These are phyloP conservation scores for Rhodotorula sp. DNA, from an alignment of 1,284 basidiomycete species.

Conservation along the genomic window DNA sequence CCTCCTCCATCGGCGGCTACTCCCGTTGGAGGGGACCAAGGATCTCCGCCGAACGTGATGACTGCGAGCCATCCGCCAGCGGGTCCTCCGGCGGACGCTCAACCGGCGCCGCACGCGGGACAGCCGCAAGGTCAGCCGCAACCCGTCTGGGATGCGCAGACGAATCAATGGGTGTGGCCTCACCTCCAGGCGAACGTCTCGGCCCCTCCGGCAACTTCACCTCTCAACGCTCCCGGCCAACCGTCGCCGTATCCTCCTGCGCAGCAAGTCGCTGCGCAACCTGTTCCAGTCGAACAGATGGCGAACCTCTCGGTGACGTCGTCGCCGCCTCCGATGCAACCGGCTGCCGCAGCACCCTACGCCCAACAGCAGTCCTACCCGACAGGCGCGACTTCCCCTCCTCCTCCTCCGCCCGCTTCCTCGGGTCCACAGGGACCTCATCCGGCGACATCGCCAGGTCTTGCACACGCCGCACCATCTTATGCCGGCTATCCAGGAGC, in stretches of 20 bases:
- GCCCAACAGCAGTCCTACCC: not conserved
- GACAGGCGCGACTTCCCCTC: not conserved
- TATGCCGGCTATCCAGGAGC: not conserved
- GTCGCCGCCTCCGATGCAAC: not conserved
- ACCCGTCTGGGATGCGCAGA: constrained; percentile 31
- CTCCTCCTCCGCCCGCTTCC: not conserved
- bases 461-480: too few species aligned
- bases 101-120: not conserved
- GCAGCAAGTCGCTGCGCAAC: not conserved
- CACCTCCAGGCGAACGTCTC: not conserved
- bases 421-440: not conserved
- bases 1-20: not conserved
- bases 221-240: not conserved
- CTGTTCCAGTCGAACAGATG: constrained; percentile 2
- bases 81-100: not conserved
- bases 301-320: constrained; percentile 1
- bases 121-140: constrained; percentile 15
- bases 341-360: not conserved
- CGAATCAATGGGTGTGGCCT: constrained; percentile 26
- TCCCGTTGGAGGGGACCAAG: not conserved
- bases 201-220: not conserved
- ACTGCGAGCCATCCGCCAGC: not conserved
- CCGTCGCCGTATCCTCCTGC: not conserved
- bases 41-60: not conserved
- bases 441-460: not conserved